Base-by-base conservation (phyloP, 768 basidiomycete species). In the Tephrocybe sp. region DNA sequence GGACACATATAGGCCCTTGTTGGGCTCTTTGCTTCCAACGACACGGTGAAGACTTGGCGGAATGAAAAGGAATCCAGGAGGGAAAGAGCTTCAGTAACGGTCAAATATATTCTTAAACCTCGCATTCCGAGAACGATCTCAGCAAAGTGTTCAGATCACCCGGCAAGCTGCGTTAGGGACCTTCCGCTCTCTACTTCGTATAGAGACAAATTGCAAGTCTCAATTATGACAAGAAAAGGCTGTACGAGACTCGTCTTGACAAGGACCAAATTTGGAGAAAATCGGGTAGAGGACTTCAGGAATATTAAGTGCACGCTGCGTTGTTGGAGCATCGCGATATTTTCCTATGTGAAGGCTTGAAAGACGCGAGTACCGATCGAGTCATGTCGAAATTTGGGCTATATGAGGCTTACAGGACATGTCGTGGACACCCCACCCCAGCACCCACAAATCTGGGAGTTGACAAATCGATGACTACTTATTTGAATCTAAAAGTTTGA, bases 1-100 rank as follows among this genome's bases (percentile, higher is more conserved):
- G n/a, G 34, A 11, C 28, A 48, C 3, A 30, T 37, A 37, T 21
- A 42, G 25, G 4, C 20, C 41, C 37, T 43, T 36, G 32, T 14
- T 25, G 12, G 4, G 5, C n/a, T 20, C n/a, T 21, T 12, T 21
- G 24, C 34, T 11, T n/a, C 21, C 47, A 17, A 4, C 9, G 28
- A 49, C 47, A 28, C 43, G 47, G 20, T 17, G 28, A 4, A 54
- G 53, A 4, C 36, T 42, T 6, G 20, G 28, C 4, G 47, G 20
- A 28, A 54, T 36, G 18, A 55, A 34, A 21, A 42, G 39, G 37
- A 45, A 46, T 20, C 15, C 14, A 48, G n/a, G 6, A 44, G 9
- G 18, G 33, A 53, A n/a, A n/a, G n/a, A n/a, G n/a, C n/a, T n/a
- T n/a, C 14, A 45, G 9, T 24, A 54, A 30, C 17, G 42, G 50